These are phyloP conservation scores for Amphibolis antarctica DNA, from an alignment of 106 monocot genomes.

Conservation along the genomic window DNA sequence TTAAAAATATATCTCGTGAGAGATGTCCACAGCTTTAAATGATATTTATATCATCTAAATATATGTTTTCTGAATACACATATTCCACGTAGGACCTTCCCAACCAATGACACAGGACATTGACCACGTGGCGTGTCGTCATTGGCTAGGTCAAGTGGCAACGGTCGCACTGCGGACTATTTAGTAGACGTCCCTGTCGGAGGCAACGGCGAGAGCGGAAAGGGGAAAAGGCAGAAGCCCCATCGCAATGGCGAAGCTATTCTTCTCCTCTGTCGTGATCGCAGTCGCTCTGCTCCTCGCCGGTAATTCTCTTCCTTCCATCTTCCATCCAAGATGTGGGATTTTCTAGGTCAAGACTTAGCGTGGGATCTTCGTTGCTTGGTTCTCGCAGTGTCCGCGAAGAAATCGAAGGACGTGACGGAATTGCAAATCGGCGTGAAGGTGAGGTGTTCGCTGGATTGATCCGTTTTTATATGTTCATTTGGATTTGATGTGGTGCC, in stretches of 20 bases:
- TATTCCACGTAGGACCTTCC: no score
- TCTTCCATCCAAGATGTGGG: neutral
- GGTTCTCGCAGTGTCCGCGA: slow-evolving; percentile 50
- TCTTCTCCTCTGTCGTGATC: slow-evolving; percentile 4
- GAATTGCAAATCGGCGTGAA: slow-evolving; percentile 97
- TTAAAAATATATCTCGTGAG: no score
- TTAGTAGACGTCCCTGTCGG: neutral
- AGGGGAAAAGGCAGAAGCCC: neutral
- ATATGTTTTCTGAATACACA: no score
- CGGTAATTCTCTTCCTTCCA: neutral
- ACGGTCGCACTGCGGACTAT: neutral
- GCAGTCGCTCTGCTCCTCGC: neutral
- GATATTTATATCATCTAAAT: no score
- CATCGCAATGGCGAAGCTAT: neutral
- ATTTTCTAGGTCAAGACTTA: neutral
- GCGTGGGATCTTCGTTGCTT: neutral
- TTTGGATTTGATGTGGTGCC: neutral
- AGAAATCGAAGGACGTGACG: slow-evolving; percentile 78
- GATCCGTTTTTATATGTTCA: neutral
- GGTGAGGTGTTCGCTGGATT: slow-evolving; percentile 27
- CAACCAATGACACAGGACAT: no score
- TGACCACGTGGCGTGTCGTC: neutral
- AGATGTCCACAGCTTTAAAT: no score
- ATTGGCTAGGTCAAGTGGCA: neutral
- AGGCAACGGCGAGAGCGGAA: neutral